A percentile compares a stretch with the other conserved stretches of the same genome.
These are phyloP conservation scores for Crotalaria pallida DNA, from an alignment of 306 rosid genomes.

Conservation along the genomic window DNA sequence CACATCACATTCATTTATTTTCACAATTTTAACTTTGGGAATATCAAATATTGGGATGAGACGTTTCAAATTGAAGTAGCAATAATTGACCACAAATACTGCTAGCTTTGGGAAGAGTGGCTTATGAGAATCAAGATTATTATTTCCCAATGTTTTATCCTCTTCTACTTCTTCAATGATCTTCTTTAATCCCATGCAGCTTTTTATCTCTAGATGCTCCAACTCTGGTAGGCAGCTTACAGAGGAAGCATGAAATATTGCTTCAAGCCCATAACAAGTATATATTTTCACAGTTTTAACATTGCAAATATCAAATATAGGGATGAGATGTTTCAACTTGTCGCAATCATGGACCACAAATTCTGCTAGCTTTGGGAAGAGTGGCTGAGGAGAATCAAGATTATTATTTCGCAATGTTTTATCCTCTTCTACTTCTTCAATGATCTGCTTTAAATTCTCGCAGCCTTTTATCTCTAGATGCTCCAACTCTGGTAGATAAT, in stretches of 20 bases:
- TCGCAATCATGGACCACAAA: neutral
- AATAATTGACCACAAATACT: accelerated
- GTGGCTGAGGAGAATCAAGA: neutral
- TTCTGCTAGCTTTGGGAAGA: neutral
- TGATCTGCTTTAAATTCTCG: neutral
- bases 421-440: slow-evolving; percentile 1
- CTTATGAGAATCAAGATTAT: neutral
- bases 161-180: slow-evolving; percentile 14
- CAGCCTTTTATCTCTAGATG: neutral
- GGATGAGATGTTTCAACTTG: neutral
- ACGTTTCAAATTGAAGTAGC: slow-evolving; percentile 2
- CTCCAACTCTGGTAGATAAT: neutral
- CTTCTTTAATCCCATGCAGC: neutral
- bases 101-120: slow-evolving; percentile 5
- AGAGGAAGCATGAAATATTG: neutral
- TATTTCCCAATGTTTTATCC: neutral
- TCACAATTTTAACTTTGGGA: too few species aligned
- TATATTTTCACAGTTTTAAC: too few species aligned
- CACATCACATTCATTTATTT: too few species aligned
- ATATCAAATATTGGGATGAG: neutral
- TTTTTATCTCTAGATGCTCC: accelerated
- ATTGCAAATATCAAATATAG: neutral
- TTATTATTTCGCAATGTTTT: neutral
- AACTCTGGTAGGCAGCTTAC: neutral
- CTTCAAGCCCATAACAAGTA: neutral